A percentile compares a stretch with the other conserved stretches of the same genome.
Conservation (phyloP, 768 basidiomycete species). For the Macrolepiota fuliginosa region DNA sequence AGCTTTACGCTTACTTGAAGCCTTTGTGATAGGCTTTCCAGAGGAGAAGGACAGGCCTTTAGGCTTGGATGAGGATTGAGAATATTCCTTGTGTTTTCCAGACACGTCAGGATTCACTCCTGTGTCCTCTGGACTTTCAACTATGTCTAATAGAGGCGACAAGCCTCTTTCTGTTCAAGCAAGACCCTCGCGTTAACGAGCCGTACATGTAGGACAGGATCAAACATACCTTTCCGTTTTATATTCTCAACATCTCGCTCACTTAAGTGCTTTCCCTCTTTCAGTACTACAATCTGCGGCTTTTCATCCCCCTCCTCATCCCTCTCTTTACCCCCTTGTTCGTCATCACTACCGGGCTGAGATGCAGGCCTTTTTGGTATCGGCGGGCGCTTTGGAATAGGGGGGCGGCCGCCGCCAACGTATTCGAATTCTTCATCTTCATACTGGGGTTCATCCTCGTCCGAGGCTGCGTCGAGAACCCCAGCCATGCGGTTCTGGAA, state of each 20-base stretch:
- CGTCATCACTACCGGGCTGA: conserved; percentile 62
- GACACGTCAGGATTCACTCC: conserved; percentile 22
- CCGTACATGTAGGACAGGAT: background rate
- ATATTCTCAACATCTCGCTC: conserved; percentile 78
- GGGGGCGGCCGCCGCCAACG: conserved; percentile 65
- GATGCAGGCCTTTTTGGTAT: conserved; percentile 68
- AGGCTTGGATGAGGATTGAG: conserved; percentile 17
- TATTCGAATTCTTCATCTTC: conserved; percentile 55
- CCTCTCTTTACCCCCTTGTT: conserved; percentile 41
- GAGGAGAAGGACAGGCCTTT: conserved; percentile 46
- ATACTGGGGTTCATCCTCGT: conserved; percentile 35
- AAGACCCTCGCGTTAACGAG: background rate
- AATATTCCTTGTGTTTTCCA: conserved; percentile 13
- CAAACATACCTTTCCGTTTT: conserved; percentile 59
- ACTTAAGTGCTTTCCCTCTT: conserved; percentile 83
- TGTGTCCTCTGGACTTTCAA: conserved; percentile 18
- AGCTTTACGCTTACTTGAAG: conserved; percentile 40
- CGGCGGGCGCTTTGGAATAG: conserved; percentile 71
- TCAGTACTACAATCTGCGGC: conserved; percentile 87
- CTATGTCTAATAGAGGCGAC: conserved; percentile 45
- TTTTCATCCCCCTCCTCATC: conserved; percentile 68
- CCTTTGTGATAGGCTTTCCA: conserved; percentile 26
- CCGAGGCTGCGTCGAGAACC: conserved; percentile 43
- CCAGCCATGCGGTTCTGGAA: conserved; percentile 65
- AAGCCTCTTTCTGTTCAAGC: conserved; percentile 56